Base-by-base conservation (phyloP, 768 basidiomycete species). In the Tricholomella constricta region DNA sequence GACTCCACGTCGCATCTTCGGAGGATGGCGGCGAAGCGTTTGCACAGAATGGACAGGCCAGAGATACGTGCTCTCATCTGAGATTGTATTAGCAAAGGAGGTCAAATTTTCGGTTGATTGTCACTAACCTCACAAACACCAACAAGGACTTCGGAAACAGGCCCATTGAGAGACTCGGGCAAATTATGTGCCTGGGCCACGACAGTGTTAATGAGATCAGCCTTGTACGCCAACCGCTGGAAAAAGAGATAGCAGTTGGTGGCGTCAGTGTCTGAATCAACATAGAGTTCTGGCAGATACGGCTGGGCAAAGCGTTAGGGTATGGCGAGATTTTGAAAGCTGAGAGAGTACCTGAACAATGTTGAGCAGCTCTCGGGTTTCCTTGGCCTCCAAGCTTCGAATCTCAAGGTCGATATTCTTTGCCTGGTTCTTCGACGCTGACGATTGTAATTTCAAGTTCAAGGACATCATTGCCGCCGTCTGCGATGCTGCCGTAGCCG, bases 391-490 rank as follows among this genome's bases (percentile, higher is more conserved):
- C 48, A 97, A 78, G 57, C 83, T 86, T 67, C 83, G 84, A 61
- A 98, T 72, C 65, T 98, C 97, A 15, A 95, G 79, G 54, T 98
- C 96, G 51, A 98, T 89, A 12, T 81, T 85, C 68, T 86, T 87
- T 5, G 91, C 87, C 62, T 96, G 95, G 58, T 91, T 90, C 79
- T 96, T 97, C 26, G 88, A 79, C 0, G 89, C 94, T 2, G 93
- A 82, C 0, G 91, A 91, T 68, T 98, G 96, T 5, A 99, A 79
- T 67, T 92, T 97, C 68, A 97, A 80, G 68, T 98, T 98, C 47
- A 97, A 77, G 41, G 94, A 93, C 80, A 98, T 86, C 78, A 98
- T 88, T 2, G 91, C 89, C 2, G 95, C 95, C 0, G 91, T 89
- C 63, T 98, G 94, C 1, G 88, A 90, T 12, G 84, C 87, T 14